Base-by-base conservation (phyloP, 2,329 filamentous ascomycete genomes). In the Cercospora zeina region DNA sequence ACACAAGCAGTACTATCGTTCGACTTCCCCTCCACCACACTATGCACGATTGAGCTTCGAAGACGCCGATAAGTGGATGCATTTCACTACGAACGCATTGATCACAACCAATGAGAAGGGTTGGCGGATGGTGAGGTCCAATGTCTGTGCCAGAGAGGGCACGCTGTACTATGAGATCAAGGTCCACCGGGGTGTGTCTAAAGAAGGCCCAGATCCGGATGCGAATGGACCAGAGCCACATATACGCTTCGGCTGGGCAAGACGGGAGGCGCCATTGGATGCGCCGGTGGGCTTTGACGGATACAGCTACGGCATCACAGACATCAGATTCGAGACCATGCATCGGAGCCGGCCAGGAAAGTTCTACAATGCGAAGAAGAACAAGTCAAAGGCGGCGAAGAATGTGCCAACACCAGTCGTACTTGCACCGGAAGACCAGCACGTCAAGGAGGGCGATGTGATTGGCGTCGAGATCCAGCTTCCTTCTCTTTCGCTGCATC, bases 131-230 rank as follows among this genome's bases (percentile, higher is more conserved):
- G 89, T 90, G 1, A 86, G 93, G 39, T 92, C 91, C 11, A 99
- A 99, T 71, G 89, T 97, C 0, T 91, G 90, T 24, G 90, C 93
- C 4, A 83, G 95, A 50, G 90, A 97, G 76, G 95, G 95, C 0
- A 85, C 90, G 33, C 91, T 91, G 81, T 99, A 96, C 76, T 99
- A 92, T 82, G 95, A 99, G 77, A 92, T 93, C 76, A 93, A 90
- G 72, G 86, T 99, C 58, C 88, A 93, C 9, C 86, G 87, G 67
- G 95, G 95, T 36, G 87, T 90, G 45, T 80, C 85, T 2, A 76
- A 77, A 54, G 71, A 76, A 50, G 79, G 77, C 6, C 77, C 78
- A 21, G 75, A 76, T 19, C 72, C 74, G 24, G 72, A 72, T 27
- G 63, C 71, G 1, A 73, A 76, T 64, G 72, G 75, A 2, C 71